These are phyloP conservation scores for Cucurbitaria berberidis DNA, from an alignment of 2,329 filamentous ascomycete species.

Conservation along the genomic window DNA sequence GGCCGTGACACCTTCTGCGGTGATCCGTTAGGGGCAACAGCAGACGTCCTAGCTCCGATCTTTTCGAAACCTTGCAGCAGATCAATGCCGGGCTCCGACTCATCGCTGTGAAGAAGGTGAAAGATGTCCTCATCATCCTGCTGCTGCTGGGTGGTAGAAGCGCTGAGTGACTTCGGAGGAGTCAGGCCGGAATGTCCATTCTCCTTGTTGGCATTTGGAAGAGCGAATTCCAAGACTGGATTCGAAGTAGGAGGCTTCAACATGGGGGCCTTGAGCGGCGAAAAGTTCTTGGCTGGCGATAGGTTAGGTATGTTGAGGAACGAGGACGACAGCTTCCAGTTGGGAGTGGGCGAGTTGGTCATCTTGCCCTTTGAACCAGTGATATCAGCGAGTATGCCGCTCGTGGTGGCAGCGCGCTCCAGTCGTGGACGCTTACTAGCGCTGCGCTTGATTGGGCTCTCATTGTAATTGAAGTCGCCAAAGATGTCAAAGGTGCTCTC, in stretches of 20 bases:
- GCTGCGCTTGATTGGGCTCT: slow-evolving; percentile 70
- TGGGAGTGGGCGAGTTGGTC: slow-evolving; percentile 39
- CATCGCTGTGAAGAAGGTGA: slow-evolving; percentile 64
- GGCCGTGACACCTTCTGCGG: slow-evolving; percentile 42
- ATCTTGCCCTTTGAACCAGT: slow-evolving; percentile 61
- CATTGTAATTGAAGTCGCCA: slow-evolving; percentile 53
- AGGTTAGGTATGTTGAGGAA: slow-evolving; percentile 47
- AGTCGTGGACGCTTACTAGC: slow-evolving; percentile 65
- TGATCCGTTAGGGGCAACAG: slow-evolving; percentile 44
- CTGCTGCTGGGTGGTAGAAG: slow-evolving; percentile 24
- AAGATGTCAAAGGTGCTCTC: slow-evolving; percentile 69
- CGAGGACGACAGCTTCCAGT: slow-evolving; percentile 44
- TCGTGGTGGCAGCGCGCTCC: slow-evolving; percentile 67
- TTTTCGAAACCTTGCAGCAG: slow-evolving; percentile 78
- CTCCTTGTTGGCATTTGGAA: slow-evolving; percentile 28
- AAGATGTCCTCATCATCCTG: slow-evolving; percentile 62
- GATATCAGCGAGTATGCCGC: slow-evolving; percentile 67
- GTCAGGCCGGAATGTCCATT: slow-evolving; percentile 29
- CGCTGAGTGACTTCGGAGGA: slow-evolving; percentile 40
- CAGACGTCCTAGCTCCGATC: slow-evolving; percentile 61
- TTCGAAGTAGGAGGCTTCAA: slow-evolving; percentile 37
- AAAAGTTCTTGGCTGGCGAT: slow-evolving; percentile 40
- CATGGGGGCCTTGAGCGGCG: slow-evolving; percentile 40
- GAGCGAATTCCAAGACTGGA: slow-evolving; percentile 25
- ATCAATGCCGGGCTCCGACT: slow-evolving; percentile 68